Conservation (phyloP, 805 yeast genomes). For the Saccharomycopsis fodiens region DNA sequence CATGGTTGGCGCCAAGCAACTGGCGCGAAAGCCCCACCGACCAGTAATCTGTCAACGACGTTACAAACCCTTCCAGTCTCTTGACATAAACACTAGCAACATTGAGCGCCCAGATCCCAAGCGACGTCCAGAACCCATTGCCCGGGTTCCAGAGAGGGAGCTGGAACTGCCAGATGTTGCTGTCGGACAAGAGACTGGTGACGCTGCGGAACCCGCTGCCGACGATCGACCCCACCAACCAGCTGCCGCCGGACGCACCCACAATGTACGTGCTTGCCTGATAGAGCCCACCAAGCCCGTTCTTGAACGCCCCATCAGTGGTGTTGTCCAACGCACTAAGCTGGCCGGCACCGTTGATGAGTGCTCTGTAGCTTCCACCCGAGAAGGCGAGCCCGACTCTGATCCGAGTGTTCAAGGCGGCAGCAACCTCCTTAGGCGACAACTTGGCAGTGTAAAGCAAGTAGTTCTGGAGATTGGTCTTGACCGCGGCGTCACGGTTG, state of each 20-base stretch:
- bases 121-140: conserved; percentile 56
- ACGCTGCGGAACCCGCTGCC: conserved; percentile 69
- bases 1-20: conserved; percentile 60
- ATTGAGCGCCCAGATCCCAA: conserved; percentile 40
- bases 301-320: conserved; percentile 44
- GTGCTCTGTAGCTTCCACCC: conserved; percentile 91
- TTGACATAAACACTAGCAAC: conserved; percentile 46
- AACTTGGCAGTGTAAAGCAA: conserved; percentile 28
- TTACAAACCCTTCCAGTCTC: conserved; percentile 55
- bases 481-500: conserved; percentile 38
- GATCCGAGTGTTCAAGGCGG: conserved; percentile 22
- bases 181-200: conserved; percentile 48
- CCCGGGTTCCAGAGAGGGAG: conserved; percentile 54
- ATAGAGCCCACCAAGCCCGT: conserved; percentile 66
- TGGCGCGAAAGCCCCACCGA: conserved; percentile 69
- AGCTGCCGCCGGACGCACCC: conserved; percentile 80
- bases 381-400: conserved; percentile 56
- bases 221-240: conserved; percentile 66
- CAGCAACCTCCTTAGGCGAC: conserved; percentile 3
- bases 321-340: conserved; percentile 73
- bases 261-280: conserved; percentile 64
- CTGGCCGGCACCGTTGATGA: conserved; percentile 80
- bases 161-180: conserved; percentile 58
- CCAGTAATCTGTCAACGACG: conserved; percentile 72
- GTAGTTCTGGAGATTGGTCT: conserved; percentile 37